Conservation (phyloP, 1,139 yeast species). For the Suzukiozyma palmioleophila region DNA sequence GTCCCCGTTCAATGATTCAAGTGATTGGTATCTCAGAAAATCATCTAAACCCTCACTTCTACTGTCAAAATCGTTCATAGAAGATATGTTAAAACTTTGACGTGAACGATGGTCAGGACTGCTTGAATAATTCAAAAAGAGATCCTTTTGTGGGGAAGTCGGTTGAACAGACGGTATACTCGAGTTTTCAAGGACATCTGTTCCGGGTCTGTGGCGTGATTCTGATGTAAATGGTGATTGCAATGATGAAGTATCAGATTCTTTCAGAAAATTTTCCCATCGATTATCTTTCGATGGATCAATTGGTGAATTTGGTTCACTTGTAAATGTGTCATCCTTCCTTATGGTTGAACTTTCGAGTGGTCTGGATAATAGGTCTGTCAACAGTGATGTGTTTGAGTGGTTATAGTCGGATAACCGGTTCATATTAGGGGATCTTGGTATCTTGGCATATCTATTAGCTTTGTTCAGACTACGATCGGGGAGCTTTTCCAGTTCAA, state of each 20-base stretch:
- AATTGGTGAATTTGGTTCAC: no score
- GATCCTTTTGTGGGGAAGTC: neutral
- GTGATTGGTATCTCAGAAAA: no score
- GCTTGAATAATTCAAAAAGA: constrained; percentile 1
- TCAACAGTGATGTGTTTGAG: neutral
- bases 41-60: no score
- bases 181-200: no score
- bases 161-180: neutral
- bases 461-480: neutral
- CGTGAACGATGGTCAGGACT: neutral
- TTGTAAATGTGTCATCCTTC: neutral
- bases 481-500: neutral
- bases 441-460: neutral
- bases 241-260: no score
- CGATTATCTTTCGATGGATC: no score
- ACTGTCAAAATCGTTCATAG: neutral
- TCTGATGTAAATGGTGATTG: no score
- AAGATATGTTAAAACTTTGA: neutral
- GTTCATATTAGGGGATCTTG: constrained; percentile 2
- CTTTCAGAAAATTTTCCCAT: no score
- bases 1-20: no score
- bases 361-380: neutral
- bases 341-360: neutral
- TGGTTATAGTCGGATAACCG: neutral
- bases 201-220: no score